Percentiles rank a stretch among this genome's conserved stretches.
These are phyloP conservation scores for Fusarium ambrosium DNA, from an alignment of 2,329 filamentous ascomycete species.

Conservation along the genomic window DNA sequence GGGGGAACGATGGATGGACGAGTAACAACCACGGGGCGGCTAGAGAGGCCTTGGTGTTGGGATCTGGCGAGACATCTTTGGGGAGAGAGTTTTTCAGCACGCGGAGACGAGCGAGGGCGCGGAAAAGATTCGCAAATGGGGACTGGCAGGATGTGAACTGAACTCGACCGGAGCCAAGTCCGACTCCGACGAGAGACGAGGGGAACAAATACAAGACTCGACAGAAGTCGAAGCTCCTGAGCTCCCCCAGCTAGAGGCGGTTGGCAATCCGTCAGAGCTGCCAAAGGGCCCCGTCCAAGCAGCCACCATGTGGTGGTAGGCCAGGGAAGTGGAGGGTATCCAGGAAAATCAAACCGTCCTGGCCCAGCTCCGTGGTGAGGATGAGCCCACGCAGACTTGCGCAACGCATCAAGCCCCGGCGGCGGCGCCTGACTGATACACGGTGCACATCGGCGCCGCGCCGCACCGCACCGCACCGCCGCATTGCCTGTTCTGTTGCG, in stretches of 20 bases:
- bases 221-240: constrained; percentile 38
- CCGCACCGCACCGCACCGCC: constrained; percentile 17
- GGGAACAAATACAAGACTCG: constrained; percentile 44
- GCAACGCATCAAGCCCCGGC: constrained; percentile 17
- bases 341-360: constrained; percentile 33
- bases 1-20: constrained; percentile 10
- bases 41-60: constrained; percentile 40
- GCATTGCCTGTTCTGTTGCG: background rate
- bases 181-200: constrained; percentile 48
- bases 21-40: constrained; percentile 35
- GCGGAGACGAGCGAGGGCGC: constrained; percentile 43
- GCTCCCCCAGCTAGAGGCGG: constrained; percentile 36
- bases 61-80: constrained; percentile 40
- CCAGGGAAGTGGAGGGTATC: constrained; percentile 44
- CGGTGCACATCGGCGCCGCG: constrained; percentile 20
- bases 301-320: constrained; percentile 36
- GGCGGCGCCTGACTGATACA: constrained; percentile 11
- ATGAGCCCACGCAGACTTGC: constrained; percentile 27
- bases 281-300: constrained; percentile 22
- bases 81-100: constrained; percentile 43
- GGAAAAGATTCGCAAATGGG: constrained; percentile 49
- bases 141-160: constrained; percentile 48
- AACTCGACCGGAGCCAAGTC: constrained; percentile 49
- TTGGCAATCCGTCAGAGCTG: constrained; percentile 40
- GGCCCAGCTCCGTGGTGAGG: constrained; percentile 33